phyloP scores from a whole-genome alignment of 768 basidiomycete genomes.

The Hericium coralloides region DNA sequence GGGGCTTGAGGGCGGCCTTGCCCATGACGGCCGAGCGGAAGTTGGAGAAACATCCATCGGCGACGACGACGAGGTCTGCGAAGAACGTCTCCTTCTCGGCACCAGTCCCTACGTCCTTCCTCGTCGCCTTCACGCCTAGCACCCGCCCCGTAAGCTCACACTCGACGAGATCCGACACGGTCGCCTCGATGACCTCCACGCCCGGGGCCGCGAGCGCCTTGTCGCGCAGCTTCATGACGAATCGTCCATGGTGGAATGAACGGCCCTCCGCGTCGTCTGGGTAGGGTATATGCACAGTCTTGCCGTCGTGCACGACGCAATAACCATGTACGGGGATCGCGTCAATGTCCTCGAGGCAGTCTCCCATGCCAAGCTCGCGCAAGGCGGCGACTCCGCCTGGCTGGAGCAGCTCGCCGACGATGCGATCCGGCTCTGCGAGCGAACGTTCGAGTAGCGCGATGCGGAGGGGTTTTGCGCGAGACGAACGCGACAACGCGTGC shows the following conservation, averaged over 20 bases:
- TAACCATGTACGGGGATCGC: constrained; percentile 80
- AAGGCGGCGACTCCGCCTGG: constrained; percentile 83
- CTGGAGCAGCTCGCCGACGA: constrained; percentile 95
- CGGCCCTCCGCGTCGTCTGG: constrained; percentile 64
- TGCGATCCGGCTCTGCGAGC: constrained; percentile 86
- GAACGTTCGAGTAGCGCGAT: constrained; percentile 89
- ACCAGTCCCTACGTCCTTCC: constrained; percentile 18
- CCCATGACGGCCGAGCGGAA: constrained; percentile 71
- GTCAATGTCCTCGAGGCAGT: constrained; percentile 80
- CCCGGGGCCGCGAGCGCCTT: constrained; percentile 50
- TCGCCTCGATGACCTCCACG: constrained; percentile 81
- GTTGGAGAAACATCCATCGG: constrained; percentile 94
- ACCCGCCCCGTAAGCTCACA: constrained; percentile 42
- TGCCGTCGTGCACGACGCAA: constrained; percentile 60
- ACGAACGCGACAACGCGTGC: constrained; percentile 63
- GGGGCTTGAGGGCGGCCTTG: constrained; percentile 34
- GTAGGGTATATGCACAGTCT: constrained; percentile 84
- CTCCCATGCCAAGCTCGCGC: constrained; percentile 64
- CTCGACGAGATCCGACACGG: constrained; percentile 68
- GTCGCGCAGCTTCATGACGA: constrained; percentile 71
- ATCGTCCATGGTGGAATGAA: constrained; percentile 90
- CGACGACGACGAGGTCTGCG: constrained; percentile 78
- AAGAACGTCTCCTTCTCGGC: constrained; percentile 48
- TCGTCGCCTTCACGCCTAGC: constrained; percentile 58
- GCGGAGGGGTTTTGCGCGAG: constrained; percentile 47